These are phyloP conservation scores for Neospora caninum DNA, from an alignment of 169 alveolate genomes.

Conservation along the genomic window DNA sequence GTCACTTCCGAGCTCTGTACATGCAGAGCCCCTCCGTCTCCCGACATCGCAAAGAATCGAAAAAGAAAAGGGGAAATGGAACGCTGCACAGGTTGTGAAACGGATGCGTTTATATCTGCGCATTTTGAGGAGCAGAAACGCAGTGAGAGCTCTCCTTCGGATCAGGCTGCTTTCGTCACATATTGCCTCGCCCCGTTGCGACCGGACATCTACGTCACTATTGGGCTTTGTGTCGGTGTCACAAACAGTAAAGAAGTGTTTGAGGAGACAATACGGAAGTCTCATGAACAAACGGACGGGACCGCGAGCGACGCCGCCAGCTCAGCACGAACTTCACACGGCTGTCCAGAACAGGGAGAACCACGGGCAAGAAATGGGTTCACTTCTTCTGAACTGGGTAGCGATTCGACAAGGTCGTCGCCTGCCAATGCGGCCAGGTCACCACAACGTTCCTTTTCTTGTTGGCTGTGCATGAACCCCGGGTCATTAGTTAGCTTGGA, in stretches of 20 bases:
- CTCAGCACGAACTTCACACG: too few species aligned
- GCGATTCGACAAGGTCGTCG: background rate
- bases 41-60: background rate
- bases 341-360: background rate
- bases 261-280: background rate
- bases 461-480: constrained; percentile 37
- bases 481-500: background rate
- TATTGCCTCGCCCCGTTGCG: constrained; percentile 19
- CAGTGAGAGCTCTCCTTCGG: background rate
- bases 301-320: background rate
- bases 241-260: background rate
- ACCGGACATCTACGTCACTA: background rate
- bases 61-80: background rate
- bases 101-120: background rate
- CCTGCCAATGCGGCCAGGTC: background rate
- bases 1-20: too few species aligned
- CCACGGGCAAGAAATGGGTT: background rate
- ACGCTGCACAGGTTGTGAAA: background rate
- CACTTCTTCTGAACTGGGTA: background rate
- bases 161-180: background rate
- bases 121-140: background rate
- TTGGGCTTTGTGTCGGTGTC: background rate
- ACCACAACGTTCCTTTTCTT: background rate
- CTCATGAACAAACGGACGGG: background rate
- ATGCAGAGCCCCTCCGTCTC: too few species aligned